Percentiles rank a stretch among this genome's conserved stretches.
phyloP scores from a whole-genome alignment of 495 filamentous ascomycete genomes.

The Tuber melanosporum region DNA sequence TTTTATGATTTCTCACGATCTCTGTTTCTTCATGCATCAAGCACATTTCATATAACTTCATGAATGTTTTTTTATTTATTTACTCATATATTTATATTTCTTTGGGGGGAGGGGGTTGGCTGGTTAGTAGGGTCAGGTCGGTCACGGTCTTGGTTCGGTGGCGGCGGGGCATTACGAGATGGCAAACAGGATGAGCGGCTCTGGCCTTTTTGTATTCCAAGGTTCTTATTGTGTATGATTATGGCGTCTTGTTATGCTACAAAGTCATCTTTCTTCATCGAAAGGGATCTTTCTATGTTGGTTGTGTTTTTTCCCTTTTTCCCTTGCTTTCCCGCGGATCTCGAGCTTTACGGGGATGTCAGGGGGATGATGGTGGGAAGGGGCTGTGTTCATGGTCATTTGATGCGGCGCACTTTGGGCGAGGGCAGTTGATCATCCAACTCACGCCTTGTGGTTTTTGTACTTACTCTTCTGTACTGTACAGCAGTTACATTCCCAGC shows the following conservation, averaged over 20 bases:
- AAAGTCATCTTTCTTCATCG: constrained; percentile 24
- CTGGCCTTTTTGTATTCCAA: not conserved
- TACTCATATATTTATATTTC: constrained; percentile 26
- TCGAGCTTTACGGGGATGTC: not conserved
- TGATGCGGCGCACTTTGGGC: not conserved
- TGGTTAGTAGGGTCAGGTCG: constrained; percentile 18
- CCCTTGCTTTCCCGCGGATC: not conserved
- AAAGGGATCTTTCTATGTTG: constrained; percentile 12
- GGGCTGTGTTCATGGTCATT: not conserved
- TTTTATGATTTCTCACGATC: constrained; percentile 14
- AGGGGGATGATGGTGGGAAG: not conserved
- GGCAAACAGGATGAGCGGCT: constrained; percentile 11
- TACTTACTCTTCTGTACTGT: constrained; percentile 2
- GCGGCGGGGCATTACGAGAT: not conserved
- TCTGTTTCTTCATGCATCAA: not conserved
- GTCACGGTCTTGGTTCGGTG: constrained; percentile 24
- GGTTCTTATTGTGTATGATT: constrained; percentile 31
- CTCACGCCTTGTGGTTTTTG: not conserved
- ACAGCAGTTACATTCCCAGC: not conserved
- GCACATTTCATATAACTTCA: constrained; percentile 6
- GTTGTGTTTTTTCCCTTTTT: not conserved
- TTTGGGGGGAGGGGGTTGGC: constrained; percentile 2
- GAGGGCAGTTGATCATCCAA: not conserved
- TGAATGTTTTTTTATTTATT: constrained; percentile 11
- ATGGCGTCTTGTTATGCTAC: constrained; percentile 37